Conservation (phyloP, 2,329 filamentous ascomycete species). For the Calycina herbarum region DNA sequence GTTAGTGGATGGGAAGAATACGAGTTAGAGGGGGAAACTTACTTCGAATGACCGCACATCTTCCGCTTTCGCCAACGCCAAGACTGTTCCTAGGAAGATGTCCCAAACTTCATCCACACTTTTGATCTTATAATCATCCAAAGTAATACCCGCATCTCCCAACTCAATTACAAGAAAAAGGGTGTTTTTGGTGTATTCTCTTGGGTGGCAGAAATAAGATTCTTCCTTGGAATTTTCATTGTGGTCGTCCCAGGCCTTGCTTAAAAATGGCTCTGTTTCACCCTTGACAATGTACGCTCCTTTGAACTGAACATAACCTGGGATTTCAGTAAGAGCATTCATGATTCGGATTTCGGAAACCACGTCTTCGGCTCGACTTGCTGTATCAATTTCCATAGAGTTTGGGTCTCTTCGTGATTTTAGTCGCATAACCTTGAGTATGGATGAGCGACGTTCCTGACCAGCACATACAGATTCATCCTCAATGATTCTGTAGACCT, state of each 20-base stretch:
- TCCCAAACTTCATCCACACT: conserved; percentile 59
- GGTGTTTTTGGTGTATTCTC: conserved; percentile 57
- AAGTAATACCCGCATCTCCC: conserved; percentile 59
- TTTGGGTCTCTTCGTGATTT: conserved; percentile 33
- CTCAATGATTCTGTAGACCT: conserved; percentile 60
- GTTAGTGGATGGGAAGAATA: neutral
- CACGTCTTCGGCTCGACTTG: conserved; percentile 46
- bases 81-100: conserved; percentile 59
- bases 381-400: conserved; percentile 24
- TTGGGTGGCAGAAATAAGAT: conserved; percentile 61
- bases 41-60: conserved; percentile 61
- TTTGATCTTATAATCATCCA: conserved; percentile 57
- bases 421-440: conserved; percentile 64
- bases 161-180: conserved; percentile 62
- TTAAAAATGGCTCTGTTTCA: conserved; percentile 51
- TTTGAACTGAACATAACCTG: conserved; percentile 66
- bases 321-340: conserved; percentile 62
- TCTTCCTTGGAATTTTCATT: conserved; percentile 30
- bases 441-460: conserved; percentile 56
- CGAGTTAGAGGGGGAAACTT: conserved; percentile 19
- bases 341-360: conserved; percentile 62
- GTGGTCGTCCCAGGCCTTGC: conserved; percentile 61
- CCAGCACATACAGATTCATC: neutral
- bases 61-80: conserved; percentile 61
- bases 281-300: conserved; percentile 61